These are phyloP conservation scores for Globisporangium cederbergense DNA, from an alignment of 352 stramenopile genomes.

Conservation along the genomic window DNA sequence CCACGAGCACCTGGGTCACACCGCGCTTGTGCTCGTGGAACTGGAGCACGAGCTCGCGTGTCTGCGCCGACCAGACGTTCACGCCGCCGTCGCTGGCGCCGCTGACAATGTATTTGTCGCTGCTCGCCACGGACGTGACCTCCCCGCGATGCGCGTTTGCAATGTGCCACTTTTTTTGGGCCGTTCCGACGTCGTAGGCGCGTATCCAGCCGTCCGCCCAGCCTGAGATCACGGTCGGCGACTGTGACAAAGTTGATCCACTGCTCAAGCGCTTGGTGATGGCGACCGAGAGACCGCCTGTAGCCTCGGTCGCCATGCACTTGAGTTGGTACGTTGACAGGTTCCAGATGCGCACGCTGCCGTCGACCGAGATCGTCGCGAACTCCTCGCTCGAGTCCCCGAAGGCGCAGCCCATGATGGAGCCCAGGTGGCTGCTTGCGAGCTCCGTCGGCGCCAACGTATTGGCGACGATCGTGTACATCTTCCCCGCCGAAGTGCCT, in stretches of 20 bases:
- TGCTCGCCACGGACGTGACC: constrained; percentile 71
- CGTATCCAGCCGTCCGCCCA: constrained; percentile 77
- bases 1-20: constrained; percentile 78
- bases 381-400: constrained; percentile 54
- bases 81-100: constrained; percentile 82
- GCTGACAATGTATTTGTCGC: constrained; percentile 72
- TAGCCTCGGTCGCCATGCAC: constrained; percentile 59
- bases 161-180: constrained; percentile 80
- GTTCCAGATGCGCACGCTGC: constrained; percentile 65
- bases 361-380: constrained; percentile 67
- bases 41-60: constrained; percentile 84
- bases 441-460: constrained; percentile 55
- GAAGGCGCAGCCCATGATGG: constrained; percentile 65
- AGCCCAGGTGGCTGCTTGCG: constrained; percentile 59
- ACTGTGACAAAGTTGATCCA: not conserved
- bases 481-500: constrained; percentile 70
- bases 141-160: constrained; percentile 82
- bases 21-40: constrained; percentile 89
- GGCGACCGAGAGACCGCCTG: constrained; percentile 40
- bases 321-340: constrained; percentile 67
- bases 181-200: constrained; percentile 47
- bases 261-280: constrained; percentile 27
- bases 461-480: constrained; percentile 53
- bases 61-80: constrained; percentile 85
- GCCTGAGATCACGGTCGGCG: constrained; percentile 46